phyloP scores from a whole-genome alignment of 805 yeast genomes.

The Kuraishia cidri region DNA sequence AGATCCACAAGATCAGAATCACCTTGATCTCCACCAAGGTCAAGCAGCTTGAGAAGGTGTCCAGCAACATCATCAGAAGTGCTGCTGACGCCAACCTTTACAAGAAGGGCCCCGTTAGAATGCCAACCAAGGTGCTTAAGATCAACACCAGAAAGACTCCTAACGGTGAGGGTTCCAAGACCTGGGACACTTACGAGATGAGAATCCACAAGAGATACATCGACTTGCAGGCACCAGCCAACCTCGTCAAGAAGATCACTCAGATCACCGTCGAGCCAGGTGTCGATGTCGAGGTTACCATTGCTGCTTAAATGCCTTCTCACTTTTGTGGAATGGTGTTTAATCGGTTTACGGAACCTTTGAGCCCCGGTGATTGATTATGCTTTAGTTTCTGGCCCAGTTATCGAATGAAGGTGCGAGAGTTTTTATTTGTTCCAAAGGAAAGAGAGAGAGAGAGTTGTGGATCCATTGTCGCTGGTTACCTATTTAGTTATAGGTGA shows the following conservation, averaged over 20 bases:
- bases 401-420: no score
- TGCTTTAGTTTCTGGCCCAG: constrained; percentile 1
- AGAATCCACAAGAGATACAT: constrained; percentile 99
- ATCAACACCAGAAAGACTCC: constrained; percentile 99
- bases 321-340: background rate
- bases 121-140: constrained; percentile 98
- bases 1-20: constrained; percentile 96
- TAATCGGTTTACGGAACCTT: no score
- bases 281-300: constrained; percentile 94
- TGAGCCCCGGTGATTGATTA: no score
- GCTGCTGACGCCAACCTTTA: constrained; percentile 75
- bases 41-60: constrained; percentile 95
- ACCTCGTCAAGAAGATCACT: constrained; percentile 89
- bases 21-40: constrained; percentile 98
- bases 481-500: no score
- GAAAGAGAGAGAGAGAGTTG: no score
- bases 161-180: constrained; percentile 99
- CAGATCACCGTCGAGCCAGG: constrained; percentile 98
- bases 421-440: no score
- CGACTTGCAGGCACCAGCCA: constrained; percentile 96
- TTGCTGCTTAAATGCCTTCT: constrained; percentile 56
- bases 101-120: constrained; percentile 99
- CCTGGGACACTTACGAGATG: constrained; percentile 99
- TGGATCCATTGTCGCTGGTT: no score
- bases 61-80: constrained; percentile 80